Conservation (phyloP, 352 stramenopile species). For the Phytopythium oedochilum region DNA sequence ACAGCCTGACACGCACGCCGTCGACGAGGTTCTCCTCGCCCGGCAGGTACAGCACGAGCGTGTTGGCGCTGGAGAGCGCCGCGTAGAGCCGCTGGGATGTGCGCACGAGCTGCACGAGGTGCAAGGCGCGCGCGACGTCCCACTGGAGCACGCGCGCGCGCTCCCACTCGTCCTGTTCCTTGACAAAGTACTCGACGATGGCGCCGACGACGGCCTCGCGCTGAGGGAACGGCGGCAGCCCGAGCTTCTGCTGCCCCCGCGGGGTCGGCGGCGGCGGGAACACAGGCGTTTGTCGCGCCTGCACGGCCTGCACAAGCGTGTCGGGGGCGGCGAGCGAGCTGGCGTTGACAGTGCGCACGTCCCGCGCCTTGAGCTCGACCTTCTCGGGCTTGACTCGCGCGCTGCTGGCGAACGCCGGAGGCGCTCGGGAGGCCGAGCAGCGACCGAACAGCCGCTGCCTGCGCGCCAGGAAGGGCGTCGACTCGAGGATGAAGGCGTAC, state of each 20-base stretch:
- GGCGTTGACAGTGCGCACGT: constrained; percentile 28
- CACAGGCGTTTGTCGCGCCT: constrained; percentile 30
- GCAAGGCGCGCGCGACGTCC: constrained; percentile 54
- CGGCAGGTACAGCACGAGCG: constrained; percentile 59
- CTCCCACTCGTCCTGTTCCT: constrained; percentile 63
- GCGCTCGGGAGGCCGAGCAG: constrained; percentile 8
- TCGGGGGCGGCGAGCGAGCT: constrained; percentile 30
- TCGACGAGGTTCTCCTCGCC: constrained; percentile 53
- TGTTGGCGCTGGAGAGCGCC: constrained; percentile 49
- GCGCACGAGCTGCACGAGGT: constrained; percentile 60
- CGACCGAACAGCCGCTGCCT: constrained; percentile 39
- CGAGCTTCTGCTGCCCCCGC: constrained; percentile 19
- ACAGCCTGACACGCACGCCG: constrained; percentile 53
- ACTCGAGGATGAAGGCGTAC: constrained; percentile 75
- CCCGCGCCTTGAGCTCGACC: constrained; percentile 18
- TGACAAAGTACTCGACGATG: constrained; percentile 73
- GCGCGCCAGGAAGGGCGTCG: constrained; percentile 53
- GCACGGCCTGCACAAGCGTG: constrained; percentile 41
- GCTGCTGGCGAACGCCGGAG: neutral
- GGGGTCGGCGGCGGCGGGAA: constrained; percentile 30
- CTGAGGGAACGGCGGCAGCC: constrained; percentile 50
- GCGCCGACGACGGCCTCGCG: constrained; percentile 41
- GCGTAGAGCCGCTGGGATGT: constrained; percentile 59
- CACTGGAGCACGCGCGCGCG: constrained; percentile 68
- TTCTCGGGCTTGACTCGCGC: neutral